A percentile compares a stretch with the other conserved stretches of the same genome.
Conservation (phyloP, 495 filamentous ascomycete genomes). For the Clohesyomyces aquaticus region DNA sequence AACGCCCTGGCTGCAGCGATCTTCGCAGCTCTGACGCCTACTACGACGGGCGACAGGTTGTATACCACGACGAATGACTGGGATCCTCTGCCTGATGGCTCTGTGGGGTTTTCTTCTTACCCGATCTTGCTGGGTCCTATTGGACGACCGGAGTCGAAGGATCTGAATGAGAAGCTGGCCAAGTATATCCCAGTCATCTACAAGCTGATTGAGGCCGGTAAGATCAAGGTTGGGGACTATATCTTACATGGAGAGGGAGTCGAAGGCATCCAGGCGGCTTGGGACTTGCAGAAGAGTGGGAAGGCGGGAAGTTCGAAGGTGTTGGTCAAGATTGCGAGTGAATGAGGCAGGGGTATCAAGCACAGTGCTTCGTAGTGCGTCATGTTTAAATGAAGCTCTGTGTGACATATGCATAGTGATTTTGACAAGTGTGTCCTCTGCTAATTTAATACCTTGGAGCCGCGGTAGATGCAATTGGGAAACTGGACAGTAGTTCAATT, state of each 20-base stretch:
- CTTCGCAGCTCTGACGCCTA: conserved; percentile 20
- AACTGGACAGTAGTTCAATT: too few species aligned
- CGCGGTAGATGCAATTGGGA: too few species aligned
- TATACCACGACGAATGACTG: conserved; percentile 53
- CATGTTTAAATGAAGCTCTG: too few species aligned
- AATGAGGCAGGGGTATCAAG: not conserved
- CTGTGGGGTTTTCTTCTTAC: conserved; percentile 5
- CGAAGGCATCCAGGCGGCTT: conserved; percentile 22
- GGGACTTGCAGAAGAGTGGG: conserved; percentile 18
- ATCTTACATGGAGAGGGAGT: conserved; percentile 17
- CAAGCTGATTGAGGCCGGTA: conserved; percentile 25
- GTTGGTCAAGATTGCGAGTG: conserved; percentile 16
- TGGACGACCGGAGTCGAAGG: conserved; percentile 23
- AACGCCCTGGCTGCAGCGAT: conserved; percentile 45
- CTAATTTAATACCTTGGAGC: too few species aligned
- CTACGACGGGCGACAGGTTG: conserved; percentile 40
- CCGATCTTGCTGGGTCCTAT: conserved; percentile 20
- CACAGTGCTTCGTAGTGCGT: not conserved
- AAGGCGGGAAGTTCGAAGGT: conserved; percentile 27
- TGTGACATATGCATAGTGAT: too few species aligned
- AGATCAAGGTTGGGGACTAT: conserved; percentile 14
- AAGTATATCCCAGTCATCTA: conserved; percentile 24
- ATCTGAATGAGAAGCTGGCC: conserved; percentile 15
- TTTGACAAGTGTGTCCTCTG: too few species aligned
- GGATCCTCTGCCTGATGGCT: conserved; percentile 36